A percentile compares a stretch with the other conserved stretches of the same genome.
Conservation (phyloP, 495 filamentous ascomycete genomes). For the Neurospora sp. region DNA sequence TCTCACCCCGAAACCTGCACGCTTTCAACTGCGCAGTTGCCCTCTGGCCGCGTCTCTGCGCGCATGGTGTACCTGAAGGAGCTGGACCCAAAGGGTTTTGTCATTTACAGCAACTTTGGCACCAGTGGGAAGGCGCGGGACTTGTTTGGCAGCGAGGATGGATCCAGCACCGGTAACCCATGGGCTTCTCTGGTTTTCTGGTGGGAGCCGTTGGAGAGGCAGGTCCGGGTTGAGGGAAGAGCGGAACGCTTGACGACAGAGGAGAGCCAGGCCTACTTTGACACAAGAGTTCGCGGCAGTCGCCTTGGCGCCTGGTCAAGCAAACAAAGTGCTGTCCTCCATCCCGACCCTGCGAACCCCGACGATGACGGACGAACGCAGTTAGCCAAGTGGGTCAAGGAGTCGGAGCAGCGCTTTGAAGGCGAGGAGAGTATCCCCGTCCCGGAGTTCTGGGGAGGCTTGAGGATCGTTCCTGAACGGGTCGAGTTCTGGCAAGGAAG, state of each 20-base stretch:
- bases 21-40: constrained; percentile 76
- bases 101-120: constrained; percentile 87
- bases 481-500: constrained; percentile 96
- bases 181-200: constrained; percentile 67
- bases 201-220: constrained; percentile 66
- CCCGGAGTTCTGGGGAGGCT: constrained; percentile 89
- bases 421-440: constrained; percentile 70
- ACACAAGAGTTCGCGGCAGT: constrained; percentile 66
- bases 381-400: constrained; percentile 58
- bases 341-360: constrained; percentile 26
- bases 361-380: constrained; percentile 51
- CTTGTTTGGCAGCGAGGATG: constrained; percentile 30
- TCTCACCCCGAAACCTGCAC: constrained; percentile 68
- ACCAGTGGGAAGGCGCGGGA: constrained; percentile 62
- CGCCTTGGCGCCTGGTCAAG: constrained; percentile 92
- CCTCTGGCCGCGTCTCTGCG: constrained; percentile 71
- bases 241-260: constrained; percentile 54
- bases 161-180: constrained; percentile 40
- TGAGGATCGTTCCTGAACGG: constrained; percentile 73
- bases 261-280: constrained; percentile 83
- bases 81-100: constrained; percentile 68
- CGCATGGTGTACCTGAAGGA: constrained; percentile 90
- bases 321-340: constrained; percentile 66
- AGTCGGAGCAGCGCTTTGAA: constrained; percentile 63
- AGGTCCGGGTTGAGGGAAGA: constrained; percentile 74